Conservation (phyloP, 352 stramenopile species). For the Halophytophthora polymorphica region DNA sequence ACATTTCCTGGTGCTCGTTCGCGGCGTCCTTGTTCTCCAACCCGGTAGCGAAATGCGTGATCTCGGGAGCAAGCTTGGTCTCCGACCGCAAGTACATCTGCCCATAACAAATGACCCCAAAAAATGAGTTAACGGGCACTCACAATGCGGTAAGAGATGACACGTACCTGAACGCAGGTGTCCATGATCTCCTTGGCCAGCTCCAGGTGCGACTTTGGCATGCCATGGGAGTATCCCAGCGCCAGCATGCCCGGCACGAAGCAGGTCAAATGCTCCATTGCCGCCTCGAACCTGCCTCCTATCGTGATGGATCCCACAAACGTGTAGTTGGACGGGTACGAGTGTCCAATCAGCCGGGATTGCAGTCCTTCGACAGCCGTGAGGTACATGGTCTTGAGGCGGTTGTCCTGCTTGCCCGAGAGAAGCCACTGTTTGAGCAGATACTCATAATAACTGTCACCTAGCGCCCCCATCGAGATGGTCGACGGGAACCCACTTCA, state of each 20-base stretch:
- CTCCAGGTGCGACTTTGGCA: conserved; percentile 49
- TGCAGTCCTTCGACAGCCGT: conserved; percentile 51
- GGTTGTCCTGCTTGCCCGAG: conserved; percentile 42
- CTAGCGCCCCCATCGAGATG: conserved; percentile 53
- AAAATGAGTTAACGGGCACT: not conserved
- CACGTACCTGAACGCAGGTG: conserved; percentile 61
- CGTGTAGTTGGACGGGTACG: conserved; percentile 31
- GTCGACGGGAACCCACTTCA: conserved; percentile 3
- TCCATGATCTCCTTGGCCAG: conserved; percentile 69
- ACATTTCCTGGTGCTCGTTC: conserved; percentile 14
- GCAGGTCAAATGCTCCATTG: conserved; percentile 88
- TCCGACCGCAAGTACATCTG: conserved; percentile 70
- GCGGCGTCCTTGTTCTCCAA: conserved; percentile 5
- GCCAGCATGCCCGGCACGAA: conserved; percentile 84
- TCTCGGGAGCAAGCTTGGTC: conserved; percentile 72
- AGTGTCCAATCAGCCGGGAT: conserved; percentile 31
- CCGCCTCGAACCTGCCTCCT: conserved; percentile 20
- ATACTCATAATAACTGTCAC: conserved; percentile 79
- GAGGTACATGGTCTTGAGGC: conserved; percentile 49
- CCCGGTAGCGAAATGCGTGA: conserved; percentile 50
- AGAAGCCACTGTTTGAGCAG: conserved; percentile 75
- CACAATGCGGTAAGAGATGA: not conserved
- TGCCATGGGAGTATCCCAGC: conserved; percentile 57
- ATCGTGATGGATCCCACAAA: conserved; percentile 44
- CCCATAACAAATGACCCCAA: not conserved